phyloP scores from a whole-genome alignment of 1,139 yeast genomes.

The Hyphopichia wangnamkhiaoensis region DNA sequence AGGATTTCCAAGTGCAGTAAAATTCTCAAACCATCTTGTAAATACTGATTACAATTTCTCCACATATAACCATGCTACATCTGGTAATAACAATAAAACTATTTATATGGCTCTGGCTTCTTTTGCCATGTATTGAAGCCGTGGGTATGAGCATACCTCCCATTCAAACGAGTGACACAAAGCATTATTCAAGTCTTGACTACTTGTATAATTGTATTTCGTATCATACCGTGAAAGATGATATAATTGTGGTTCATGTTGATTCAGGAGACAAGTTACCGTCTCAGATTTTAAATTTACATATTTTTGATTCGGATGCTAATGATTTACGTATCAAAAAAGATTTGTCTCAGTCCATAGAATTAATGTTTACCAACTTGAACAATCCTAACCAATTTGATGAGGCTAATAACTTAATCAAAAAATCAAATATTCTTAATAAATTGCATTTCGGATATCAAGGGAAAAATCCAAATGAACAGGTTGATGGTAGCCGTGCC shows the following conservation, averaged over 20 bases:
- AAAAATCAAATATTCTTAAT: constrained; percentile 14
- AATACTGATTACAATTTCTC: too few relatives aligned
- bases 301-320: constrained; percentile 39
- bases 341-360: constrained; percentile 29
- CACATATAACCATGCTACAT: not conserved
- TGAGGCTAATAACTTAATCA: constrained; percentile 9
- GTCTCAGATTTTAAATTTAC: constrained; percentile 39
- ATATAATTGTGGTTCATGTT: constrained; percentile 36
- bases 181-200: constrained; percentile 25
- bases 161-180: constrained; percentile 21
- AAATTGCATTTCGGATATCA: constrained; percentile 8
- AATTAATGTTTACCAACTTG: constrained; percentile 39
- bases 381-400: constrained; percentile 25
- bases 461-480: not conserved
- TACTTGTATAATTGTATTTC: constrained; percentile 40
- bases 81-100: not conserved
- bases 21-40: too few relatives aligned
- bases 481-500: constrained; percentile 8
- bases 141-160: constrained; percentile 8
- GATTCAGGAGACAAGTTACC: constrained; percentile 30
- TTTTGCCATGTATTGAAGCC: too few relatives aligned
- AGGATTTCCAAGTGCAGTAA: too few relatives aligned
- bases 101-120: not conserved
- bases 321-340: constrained; percentile 34
- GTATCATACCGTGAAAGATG: constrained; percentile 39